Base-by-base conservation (phyloP, 2,329 filamentous ascomycete genomes). In the Colletotrichum liaoningense region DNA sequence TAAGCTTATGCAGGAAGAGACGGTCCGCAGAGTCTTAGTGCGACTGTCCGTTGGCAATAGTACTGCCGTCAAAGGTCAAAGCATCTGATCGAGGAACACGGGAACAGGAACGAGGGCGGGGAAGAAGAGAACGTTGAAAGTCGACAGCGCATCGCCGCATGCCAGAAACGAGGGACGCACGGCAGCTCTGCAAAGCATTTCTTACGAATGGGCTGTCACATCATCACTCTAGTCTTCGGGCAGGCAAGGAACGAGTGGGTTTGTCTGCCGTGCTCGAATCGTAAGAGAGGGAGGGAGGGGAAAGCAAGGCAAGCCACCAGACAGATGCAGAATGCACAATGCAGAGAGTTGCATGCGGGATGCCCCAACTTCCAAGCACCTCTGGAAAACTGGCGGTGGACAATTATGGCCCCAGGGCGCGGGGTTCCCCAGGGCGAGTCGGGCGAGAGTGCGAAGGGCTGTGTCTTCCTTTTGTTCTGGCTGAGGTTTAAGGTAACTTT, bases 1-100 rank as follows among this genome's bases (percentile, higher is more conserved):
- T 63, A 65, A 55, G 67, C 60, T 73, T 70, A 73, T 73, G 71
- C 71, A 73, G 67, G 60, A 70, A 65, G 62, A 73, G 56, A 46
- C 67, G 71, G 67, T 65, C 67, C 60, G 71, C 62, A 62, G 60
- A 33, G 38, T 73, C 67, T 55, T 66, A 65, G 71, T 73, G 67
- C 56, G 26, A 49, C 19, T 52, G 62, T 62, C 56, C 56, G 60
- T 55, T 54, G 56, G 16, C 42, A 64, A 35, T 69, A 60, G 33
- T 33, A 22, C 54, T 55, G 66, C 54, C 66, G 46, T 69, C 65
- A 11, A 73, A 63, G 59, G 35, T 69, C 65, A 11, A 73, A 63
- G 59, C 70, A 73, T 64, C 65, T 56, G 66, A 73, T 63, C 28
- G 33, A 60, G 64, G 56, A 49, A 65, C 14, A 35, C 60, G 35